Evolutionary conservation across 768 basidiomycete species (phyloP), one percentile per base, ranked within the genome.

Genomic region (Polyporus arcularius): DNA sequence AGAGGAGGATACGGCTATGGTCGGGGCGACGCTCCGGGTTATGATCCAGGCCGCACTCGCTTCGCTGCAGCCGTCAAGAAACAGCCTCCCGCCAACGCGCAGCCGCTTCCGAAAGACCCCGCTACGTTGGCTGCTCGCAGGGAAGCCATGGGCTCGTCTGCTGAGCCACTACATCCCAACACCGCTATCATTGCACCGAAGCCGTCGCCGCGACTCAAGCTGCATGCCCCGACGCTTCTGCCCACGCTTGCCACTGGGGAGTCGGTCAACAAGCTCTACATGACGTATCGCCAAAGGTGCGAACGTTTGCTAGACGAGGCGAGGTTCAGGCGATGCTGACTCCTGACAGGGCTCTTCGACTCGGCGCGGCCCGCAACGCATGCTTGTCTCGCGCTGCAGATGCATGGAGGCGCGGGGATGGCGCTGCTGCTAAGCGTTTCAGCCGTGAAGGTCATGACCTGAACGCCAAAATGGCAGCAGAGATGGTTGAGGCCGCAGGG

Each of bases 331-430:
- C n/a, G 5, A 6, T 43, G 28, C 60, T 58, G 2, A 61, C 60
- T 11, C 15, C 18, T 16, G 0, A 18, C 21, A 86, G 90, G 38
- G 95, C 93, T 28, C 81, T 98, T 58, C 91, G 97, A 68, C 86
- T 98, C 26, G 97, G 96, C 52, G 91, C 94, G 2, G 93, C 93
- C 35, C 82, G 97, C 40, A 98, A 98, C 67, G 94, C 94, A 15
- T 97, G 93, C 73, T 80, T 99, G 30, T 93, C 93, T 1, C 86
- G 94, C 46, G 97, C 97, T 12, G 96, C 97, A 3, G 95, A 97
- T 68, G 94, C 96, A 3, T 99, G 94, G 92, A 82, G 93, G 56
- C 83, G 94, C 2, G 96, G 96, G 1, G 97, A 99, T 66, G 96
- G 96, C 3, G 94, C 96, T 0, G 90, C 92, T 0, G 97, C 97